phyloP scores from a whole-genome alignment of 2,329 filamentous ascomycete genomes.

The Penicillium sp. region DNA sequence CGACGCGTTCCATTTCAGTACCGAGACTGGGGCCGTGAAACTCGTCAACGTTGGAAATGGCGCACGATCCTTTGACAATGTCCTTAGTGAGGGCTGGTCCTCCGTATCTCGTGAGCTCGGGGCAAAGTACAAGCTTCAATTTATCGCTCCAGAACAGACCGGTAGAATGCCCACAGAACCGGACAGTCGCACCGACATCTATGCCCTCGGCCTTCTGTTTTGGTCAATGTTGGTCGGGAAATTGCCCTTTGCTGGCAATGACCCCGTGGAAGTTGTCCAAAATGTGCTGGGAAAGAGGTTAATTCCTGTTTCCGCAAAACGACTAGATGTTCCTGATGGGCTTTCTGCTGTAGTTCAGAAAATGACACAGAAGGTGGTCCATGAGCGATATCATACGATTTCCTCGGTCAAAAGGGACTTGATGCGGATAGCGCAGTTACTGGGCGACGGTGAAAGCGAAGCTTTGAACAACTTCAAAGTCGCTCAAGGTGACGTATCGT shows the following conservation, averaged over 20 bases:
- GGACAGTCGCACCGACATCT: slow-evolving; percentile 89
- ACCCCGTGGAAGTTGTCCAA: slow-evolving; percentile 87
- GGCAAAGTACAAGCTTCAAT: slow-evolving; percentile 84
- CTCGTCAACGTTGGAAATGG: slow-evolving; percentile 86
- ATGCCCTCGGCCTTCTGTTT: slow-evolving; percentile 85
- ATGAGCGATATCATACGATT: slow-evolving; percentile 85
- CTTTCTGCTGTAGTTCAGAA: slow-evolving; percentile 83
- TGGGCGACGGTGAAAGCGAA: slow-evolving; percentile 72
- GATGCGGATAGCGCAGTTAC: slow-evolving; percentile 68
- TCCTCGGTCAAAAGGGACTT: slow-evolving; percentile 85
- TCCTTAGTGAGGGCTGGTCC: slow-evolving; percentile 85
- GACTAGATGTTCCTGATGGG: slow-evolving; percentile 81
- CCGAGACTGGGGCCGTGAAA: slow-evolving; percentile 69
- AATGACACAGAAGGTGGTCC: slow-evolving; percentile 86
- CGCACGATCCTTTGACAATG: slow-evolving; percentile 84
- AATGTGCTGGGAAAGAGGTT: slow-evolving; percentile 80
- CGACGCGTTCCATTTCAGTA: slow-evolving; percentile 86
- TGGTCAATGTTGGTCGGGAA: slow-evolving; percentile 82
- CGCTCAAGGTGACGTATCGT: slow-evolving; percentile 83
- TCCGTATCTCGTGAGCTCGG: slow-evolving; percentile 79
- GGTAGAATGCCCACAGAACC: slow-evolving; percentile 90
- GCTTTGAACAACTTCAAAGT: slow-evolving; percentile 74
- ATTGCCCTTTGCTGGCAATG: slow-evolving; percentile 75
- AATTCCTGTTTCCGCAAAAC: slow-evolving; percentile 71
- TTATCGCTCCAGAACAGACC: slow-evolving; percentile 93